Percentiles rank a stretch among this genome's conserved stretches.
Conservation (phyloP, 805 yeast species). For the Starmerella gropengiesseri region DNA sequence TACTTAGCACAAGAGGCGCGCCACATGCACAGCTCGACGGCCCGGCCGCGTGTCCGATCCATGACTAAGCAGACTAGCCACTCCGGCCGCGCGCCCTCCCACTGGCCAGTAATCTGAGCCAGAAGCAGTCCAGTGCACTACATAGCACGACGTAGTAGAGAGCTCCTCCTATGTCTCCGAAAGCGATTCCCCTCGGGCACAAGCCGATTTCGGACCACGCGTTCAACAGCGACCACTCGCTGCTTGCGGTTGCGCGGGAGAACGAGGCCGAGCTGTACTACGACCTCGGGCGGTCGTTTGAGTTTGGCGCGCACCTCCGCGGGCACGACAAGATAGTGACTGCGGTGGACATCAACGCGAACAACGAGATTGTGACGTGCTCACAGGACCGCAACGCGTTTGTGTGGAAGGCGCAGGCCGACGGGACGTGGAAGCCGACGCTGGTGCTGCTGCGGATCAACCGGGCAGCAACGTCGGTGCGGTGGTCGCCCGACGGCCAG, state of each 20-base stretch:
- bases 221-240: constrained; percentile 54
- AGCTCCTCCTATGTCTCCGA: constrained; percentile 23
- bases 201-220: constrained; percentile 86
- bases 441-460: constrained; percentile 84
- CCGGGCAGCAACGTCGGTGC: constrained; percentile 87
- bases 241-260: constrained; percentile 74
- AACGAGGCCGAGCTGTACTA: constrained; percentile 66
- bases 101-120: too few relatives aligned
- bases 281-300: constrained; percentile 41
- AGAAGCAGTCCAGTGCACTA: background rate
- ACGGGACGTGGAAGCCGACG: constrained; percentile 67
- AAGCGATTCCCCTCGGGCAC: constrained; percentile 55
- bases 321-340: constrained; percentile 73
- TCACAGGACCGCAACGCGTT: constrained; percentile 96
- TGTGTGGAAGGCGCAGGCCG: constrained; percentile 76
- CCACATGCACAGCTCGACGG: too few relatives aligned
- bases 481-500: constrained; percentile 91
- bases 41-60: too few relatives aligned
- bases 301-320: constrained; percentile 47
- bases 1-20: too few relatives aligned
- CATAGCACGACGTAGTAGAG: constrained; percentile 18
- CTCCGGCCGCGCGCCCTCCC: background rate
- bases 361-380: constrained; percentile 86
- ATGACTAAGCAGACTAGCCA: background rate
- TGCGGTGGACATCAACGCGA: constrained; percentile 73